Conservation (phyloP, 2,329 filamentous ascomycete species). For the Trichoderma koningiopsis region DNA sequence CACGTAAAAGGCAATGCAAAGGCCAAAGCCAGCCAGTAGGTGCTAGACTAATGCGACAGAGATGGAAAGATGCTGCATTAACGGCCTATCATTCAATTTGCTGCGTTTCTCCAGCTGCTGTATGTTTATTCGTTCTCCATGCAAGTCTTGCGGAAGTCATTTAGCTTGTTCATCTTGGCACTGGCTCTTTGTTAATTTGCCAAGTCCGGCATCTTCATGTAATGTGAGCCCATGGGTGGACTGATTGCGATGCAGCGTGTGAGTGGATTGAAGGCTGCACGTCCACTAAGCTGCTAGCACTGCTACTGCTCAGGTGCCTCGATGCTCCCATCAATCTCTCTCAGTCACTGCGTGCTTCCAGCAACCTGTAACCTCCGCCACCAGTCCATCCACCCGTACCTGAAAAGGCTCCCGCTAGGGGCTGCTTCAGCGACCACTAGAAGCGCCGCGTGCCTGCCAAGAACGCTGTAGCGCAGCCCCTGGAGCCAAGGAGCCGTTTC, state of each 20-base stretch:
- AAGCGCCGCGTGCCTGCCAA: constrained; percentile 23
- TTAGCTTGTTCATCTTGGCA: neutral
- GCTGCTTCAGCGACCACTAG: constrained; percentile 17
- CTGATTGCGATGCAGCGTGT: neutral
- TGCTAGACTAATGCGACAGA: neutral
- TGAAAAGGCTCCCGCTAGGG: neutral
- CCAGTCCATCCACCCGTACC: neutral
- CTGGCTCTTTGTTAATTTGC: neutral
- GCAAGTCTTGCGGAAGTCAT: too few relatives aligned
- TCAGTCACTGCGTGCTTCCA: neutral
- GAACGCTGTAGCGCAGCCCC: constrained; percentile 24
- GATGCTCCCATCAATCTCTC: neutral
- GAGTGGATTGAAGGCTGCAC: neutral
- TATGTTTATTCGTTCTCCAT: neutral
- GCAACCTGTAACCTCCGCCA: constrained; percentile 8
- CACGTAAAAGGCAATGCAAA: neutral
- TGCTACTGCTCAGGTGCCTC: neutral
- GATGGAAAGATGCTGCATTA: neutral
- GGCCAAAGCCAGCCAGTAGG: neutral
- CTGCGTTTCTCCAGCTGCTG: neutral
- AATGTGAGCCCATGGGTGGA: constrained; percentile 9
- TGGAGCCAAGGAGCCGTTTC: constrained; percentile 16
- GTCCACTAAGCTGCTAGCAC: neutral
- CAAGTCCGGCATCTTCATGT: neutral
- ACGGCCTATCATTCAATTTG: neutral